A percentile compares a stretch with the other conserved stretches of the same genome.
Conservation (phyloP, 805 yeast species). For the Suhomyces faveliae region DNA sequence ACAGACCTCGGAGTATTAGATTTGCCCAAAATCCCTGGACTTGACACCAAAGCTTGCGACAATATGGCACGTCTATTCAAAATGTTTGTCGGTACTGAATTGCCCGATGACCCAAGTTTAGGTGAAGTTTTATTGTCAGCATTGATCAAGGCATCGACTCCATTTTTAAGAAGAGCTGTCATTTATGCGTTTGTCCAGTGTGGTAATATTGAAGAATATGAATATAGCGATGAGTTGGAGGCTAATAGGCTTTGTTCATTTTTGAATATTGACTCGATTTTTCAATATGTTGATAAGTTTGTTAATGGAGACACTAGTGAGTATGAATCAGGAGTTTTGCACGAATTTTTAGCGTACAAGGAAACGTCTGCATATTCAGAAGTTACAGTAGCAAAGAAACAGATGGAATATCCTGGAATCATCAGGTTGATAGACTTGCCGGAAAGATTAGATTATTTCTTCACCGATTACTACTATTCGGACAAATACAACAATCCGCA, state of each 20-base stretch:
- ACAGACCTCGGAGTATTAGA: slow-evolving; percentile 31
- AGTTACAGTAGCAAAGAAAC: slow-evolving; percentile 15
- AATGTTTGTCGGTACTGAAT: not conserved
- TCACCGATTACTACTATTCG: slow-evolving; percentile 55
- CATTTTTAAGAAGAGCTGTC: slow-evolving; percentile 63
- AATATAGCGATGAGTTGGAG: slow-evolving; percentile 40
- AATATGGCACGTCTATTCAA: slow-evolving; percentile 24
- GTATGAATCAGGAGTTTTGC: slow-evolving; percentile 27
- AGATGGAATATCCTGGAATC: slow-evolving; percentile 63
- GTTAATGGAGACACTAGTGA: slow-evolving; percentile 1
- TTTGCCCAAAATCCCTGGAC: slow-evolving; percentile 31
- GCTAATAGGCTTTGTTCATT: slow-evolving; percentile 52
- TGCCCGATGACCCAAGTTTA: slow-evolving; percentile 21
- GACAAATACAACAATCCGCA: slow-evolving; percentile 40
- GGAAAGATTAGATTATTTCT: slow-evolving; percentile 61
- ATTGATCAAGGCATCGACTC: slow-evolving; percentile 55
- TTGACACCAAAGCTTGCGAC: slow-evolving; percentile 20
- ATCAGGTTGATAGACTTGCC: slow-evolving; percentile 67
- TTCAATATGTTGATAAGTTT: slow-evolving; percentile 9
- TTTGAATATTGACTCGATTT: slow-evolving; percentile 46
- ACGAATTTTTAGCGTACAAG: slow-evolving; percentile 17
- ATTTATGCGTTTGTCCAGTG: slow-evolving; percentile 54
- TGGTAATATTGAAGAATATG: slow-evolving; percentile 34
- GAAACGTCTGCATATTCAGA: slow-evolving; percentile 8
- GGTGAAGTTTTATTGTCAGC: slow-evolving; percentile 49